Evolutionary conservation across 225 moss, liverwort and hornwort species (phyloP).

Genomic region (Bryoerythrophyllum caledonicum): DNA sequence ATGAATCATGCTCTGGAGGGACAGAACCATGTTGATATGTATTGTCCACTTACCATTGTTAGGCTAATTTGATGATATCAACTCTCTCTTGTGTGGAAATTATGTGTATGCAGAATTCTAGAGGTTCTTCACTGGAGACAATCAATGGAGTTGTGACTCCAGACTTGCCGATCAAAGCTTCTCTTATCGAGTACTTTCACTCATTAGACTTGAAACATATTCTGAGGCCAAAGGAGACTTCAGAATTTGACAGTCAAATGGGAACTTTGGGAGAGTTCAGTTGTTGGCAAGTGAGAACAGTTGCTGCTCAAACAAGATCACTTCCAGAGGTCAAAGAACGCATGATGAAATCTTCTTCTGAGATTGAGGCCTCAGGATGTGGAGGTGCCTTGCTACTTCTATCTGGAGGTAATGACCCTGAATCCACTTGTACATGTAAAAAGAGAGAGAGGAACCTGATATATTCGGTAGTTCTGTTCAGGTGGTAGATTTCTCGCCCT

Average conservation of each 20-base stretch:
- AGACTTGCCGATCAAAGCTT: slow-evolving; percentile 45
- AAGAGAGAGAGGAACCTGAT: background rate
- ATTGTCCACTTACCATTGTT: background rate
- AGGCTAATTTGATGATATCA: background rate
- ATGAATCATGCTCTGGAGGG: background rate
- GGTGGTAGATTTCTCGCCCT: background rate
- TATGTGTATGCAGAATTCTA: slow-evolving; percentile 23
- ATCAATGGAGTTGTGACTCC: slow-evolving; percentile 51
- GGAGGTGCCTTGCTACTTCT: slow-evolving; percentile 79
- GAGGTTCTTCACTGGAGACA: slow-evolving; percentile 23
- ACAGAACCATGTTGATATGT: background rate
- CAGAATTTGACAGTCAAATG: slow-evolving; percentile 10
- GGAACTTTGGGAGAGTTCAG: slow-evolving; percentile 28
- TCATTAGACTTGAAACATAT: slow-evolving; percentile 42
- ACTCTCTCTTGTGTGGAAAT: background rate
- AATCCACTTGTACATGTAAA: background rate
- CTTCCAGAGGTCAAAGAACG: slow-evolving; percentile 49
- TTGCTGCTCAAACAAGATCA: slow-evolving; percentile 80
- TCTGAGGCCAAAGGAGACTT: slow-evolving; percentile 12
- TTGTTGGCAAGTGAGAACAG: slow-evolving; percentile 83
- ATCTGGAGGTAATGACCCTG: slow-evolving; percentile 60
- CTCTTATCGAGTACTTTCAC: slow-evolving; percentile 41
- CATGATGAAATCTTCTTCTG: slow-evolving; percentile 49
- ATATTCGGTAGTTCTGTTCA: background rate
- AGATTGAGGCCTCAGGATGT: slow-evolving; percentile 46